Percentiles rank a stretch among this genome's conserved stretches.
Conservation (phyloP, 2,329 filamentous ascomycete species). For the Colletotrichum nymphaeae region DNA sequence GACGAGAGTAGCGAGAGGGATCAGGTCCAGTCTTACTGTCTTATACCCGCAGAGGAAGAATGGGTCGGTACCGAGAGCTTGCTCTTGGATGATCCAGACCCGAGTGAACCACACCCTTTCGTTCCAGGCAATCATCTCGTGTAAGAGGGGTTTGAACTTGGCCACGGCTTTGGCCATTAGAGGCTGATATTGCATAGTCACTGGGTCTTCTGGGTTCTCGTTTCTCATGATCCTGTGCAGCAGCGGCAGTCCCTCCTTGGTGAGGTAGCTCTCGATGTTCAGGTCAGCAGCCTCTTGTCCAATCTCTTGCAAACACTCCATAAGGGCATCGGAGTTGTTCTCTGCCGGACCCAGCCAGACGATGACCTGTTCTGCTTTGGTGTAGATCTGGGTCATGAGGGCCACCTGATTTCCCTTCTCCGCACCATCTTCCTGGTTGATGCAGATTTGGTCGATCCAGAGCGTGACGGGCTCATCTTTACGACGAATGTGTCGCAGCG, state of each 20-base stretch:
- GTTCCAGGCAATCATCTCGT: constrained; percentile 18
- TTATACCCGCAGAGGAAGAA: constrained; percentile 43
- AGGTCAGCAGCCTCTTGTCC: constrained; percentile 43
- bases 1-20: constrained; percentile 37
- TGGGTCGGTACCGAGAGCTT: constrained; percentile 40
- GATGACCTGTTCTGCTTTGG: constrained; percentile 45
- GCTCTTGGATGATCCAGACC: constrained; percentile 45
- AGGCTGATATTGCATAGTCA: constrained; percentile 37
- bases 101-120: constrained; percentile 41
- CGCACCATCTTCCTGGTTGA: constrained; percentile 50
- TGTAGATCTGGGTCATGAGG: constrained; percentile 52
- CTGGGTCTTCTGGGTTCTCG: constrained; percentile 18
- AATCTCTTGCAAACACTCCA: constrained; percentile 36
- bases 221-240: constrained; percentile 15
- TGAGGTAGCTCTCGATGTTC: constrained; percentile 24
- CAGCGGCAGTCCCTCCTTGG: constrained; percentile 5
- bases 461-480: constrained; percentile 36
- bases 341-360: constrained; percentile 48
- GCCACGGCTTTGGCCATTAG: constrained; percentile 1
- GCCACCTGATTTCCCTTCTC: constrained; percentile 51
- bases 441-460: constrained; percentile 55
- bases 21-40: constrained; percentile 41
- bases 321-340: constrained; percentile 29
- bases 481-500: constrained; percentile 22
- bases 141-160: neutral